These are phyloP conservation scores for Spergularia marina DNA, from an alignment of 148 eudicot species.

Conservation along the genomic window DNA sequence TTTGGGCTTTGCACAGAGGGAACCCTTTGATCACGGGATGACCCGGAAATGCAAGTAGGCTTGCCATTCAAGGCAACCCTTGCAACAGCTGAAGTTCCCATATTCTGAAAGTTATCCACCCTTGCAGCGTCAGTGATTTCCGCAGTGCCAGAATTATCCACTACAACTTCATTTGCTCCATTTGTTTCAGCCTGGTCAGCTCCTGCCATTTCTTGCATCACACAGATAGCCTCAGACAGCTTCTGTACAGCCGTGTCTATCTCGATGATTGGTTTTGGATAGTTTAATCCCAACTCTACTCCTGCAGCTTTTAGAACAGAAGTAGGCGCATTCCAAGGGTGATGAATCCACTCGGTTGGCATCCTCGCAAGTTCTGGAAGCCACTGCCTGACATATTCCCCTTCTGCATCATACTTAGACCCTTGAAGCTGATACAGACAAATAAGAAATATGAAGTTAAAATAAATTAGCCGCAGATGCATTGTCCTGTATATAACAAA, in stretches of 20 bases:
- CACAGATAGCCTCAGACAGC: conserved; percentile 53
- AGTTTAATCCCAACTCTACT: conserved; percentile 79
- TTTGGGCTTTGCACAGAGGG: conserved; percentile 55
- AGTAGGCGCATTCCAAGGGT: conserved; percentile 89
- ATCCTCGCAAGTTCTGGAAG: conserved; percentile 88
- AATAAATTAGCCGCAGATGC: background rate
- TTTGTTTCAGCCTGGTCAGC: conserved; percentile 33
- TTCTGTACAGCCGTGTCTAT: conserved; percentile 65
- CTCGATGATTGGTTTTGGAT: conserved; percentile 80
- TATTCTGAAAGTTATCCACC: conserved; percentile 43
- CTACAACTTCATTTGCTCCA: conserved; percentile 61
- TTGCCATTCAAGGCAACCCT: conserved; percentile 44
- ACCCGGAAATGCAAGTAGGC: conserved; percentile 40
- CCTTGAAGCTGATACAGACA: conserved; percentile 71
- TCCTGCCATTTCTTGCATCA: conserved; percentile 60
- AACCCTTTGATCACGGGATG: conserved; percentile 82
- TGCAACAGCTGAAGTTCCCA: conserved; percentile 33
- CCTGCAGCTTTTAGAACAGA: conserved; percentile 78
- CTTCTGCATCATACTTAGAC: conserved; percentile 76
- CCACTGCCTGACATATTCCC: conserved; percentile 89
- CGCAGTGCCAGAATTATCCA: conserved; percentile 51
- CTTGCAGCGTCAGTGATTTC: conserved; percentile 1
- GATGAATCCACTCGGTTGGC: conserved; percentile 98
- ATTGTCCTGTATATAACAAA: no score
- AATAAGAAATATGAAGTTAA: background rate